Conservation (phyloP, 495 filamentous ascomycete genomes). For the Trichoderma virens region DNA sequence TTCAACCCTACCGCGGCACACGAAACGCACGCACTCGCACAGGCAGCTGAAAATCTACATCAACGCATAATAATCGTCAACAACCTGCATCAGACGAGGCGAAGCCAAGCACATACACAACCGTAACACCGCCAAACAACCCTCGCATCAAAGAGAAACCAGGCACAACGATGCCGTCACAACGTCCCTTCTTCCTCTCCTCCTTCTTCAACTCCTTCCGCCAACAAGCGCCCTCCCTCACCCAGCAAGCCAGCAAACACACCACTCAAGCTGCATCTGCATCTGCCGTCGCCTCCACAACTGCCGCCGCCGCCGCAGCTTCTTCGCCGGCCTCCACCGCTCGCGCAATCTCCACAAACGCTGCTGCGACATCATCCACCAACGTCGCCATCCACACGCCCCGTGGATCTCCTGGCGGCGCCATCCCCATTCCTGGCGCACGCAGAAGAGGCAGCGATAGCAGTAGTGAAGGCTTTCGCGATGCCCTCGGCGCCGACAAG, state of each 20-base stretch:
- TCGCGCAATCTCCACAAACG: slow-evolving; percentile 31
- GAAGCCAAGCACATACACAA: background rate
- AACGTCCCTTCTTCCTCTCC: slow-evolving; percentile 71
- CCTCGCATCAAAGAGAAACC: background rate
- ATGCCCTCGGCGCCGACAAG: slow-evolving; percentile 63
- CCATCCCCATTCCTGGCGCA: slow-evolving; percentile 9
- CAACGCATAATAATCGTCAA: background rate
- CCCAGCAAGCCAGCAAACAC: slow-evolving; percentile 38
- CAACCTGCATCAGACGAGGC: background rate
- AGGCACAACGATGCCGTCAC: slow-evolving; percentile 51
- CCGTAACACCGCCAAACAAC: background rate
- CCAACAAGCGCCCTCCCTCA: slow-evolving; percentile 30
- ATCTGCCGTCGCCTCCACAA: slow-evolving; percentile 19
- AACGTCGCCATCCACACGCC: slow-evolving; percentile 30
- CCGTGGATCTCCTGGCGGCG: slow-evolving; percentile 13
- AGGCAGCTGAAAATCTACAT: background rate
- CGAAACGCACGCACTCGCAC: background rate
- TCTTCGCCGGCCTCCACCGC: slow-evolving; percentile 25
- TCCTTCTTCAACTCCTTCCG: slow-evolving; percentile 84
- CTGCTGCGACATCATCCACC: slow-evolving; percentile 36
- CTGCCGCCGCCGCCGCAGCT: slow-evolving; percentile 21
- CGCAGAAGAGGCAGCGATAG: slow-evolving; percentile 71
- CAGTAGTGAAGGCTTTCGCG: slow-evolving; percentile 69
- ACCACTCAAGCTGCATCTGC: slow-evolving; percentile 21
- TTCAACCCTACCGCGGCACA: background rate